Evolutionary conservation across 225 moss, liverwort and hornwort genomes (phyloP).

Genomic region (Marchantia paleacea): DNA sequence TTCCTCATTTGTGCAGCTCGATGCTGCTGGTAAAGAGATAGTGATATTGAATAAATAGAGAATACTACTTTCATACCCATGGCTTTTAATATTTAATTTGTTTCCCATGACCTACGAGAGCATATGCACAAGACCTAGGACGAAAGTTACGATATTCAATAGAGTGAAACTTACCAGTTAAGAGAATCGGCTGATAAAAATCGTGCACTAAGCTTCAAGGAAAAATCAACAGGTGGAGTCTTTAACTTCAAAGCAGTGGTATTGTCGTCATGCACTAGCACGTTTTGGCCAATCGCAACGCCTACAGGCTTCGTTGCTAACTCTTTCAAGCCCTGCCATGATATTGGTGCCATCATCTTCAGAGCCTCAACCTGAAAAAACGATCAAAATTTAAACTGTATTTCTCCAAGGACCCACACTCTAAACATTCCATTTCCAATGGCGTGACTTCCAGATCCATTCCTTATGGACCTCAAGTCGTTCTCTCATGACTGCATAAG

Average conservation of each 20-base stretch:
- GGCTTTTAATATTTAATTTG: background rate
- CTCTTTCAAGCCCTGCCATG: conserved; percentile 43
- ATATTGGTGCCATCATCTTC: conserved; percentile 66
- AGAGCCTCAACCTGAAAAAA: conserved; percentile 64
- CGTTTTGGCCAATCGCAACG: conserved; percentile 18
- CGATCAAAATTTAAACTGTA: background rate
- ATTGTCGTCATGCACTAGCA: conserved; percentile 34
- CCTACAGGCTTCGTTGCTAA: conserved; percentile 25
- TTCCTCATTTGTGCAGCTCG: background rate
- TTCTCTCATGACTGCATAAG: too few relatives aligned
- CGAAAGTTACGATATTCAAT: background rate
- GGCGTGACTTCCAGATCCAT: too few relatives aligned
- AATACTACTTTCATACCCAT: background rate
- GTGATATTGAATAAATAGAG: background rate
- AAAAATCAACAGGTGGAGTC: conserved; percentile 69
- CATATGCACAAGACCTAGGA: background rate
- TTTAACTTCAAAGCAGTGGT: conserved; percentile 30
- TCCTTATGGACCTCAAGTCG: too few relatives aligned
- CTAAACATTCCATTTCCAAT: too few relatives aligned
- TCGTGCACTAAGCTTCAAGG: conserved; percentile 73
- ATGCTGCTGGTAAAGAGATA: conserved; percentile 10
- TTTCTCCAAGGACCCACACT: background rate
- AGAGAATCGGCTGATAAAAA: conserved; percentile 69
- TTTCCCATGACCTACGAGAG: background rate
- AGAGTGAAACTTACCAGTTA: conserved; percentile 53